Evolutionary conservation across 169 alveolate species (phyloP), one percentile per base, ranked within the genome.

Genomic region (Plasmodium gaboni): DNA sequence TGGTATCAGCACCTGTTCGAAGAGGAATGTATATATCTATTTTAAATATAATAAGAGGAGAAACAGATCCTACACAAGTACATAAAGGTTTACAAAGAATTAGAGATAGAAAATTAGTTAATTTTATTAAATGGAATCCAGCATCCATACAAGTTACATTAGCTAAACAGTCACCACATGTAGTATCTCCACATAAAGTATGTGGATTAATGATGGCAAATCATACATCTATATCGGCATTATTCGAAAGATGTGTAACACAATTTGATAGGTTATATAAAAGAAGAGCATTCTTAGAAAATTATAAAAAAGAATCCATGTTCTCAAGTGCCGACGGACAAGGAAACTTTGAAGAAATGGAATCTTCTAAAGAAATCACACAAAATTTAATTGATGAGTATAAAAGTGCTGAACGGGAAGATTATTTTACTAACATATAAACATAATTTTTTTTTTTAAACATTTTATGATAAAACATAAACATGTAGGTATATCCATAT

Each of bases 161-260:
- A 44, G 97, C 99, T 28, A 97, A 98, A 72, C 99, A 98, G 76
- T 96, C 99, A 19, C 99, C 99, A 2, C 98, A 96, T 91, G 96
- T 97, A 42, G 98, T 95, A 24, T 97, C 98, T 12, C 95, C 98
- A 17, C 98, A 98, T 95, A 98, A 98, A 93, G 99, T 98, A n/a
- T 96, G 97, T 28, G 99, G 99, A 9, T 96, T 99, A 64, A 97
- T 98, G 99, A 93, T 99, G 92, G 99, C 99, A 3, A 99, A 99
- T 86, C 99, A 99, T 93, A 99, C 99, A 0, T 97, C 99, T n/a
- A 99, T 99, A 26, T 93, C 98, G 1, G 94, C 96, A 32, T 94
- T 98, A 46, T 94, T 96, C 86, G 96, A 97, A 46, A 92, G 98
- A 55, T 97, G 99, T 57, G 96, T 97, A 15, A 97, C 96, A 38